Percentiles rank a stretch among this genome's conserved stretches.
Evolutionary conservation across 2,329 filamentous ascomycete species (phyloP).

Genomic region (Didymella pinodella): DNA sequence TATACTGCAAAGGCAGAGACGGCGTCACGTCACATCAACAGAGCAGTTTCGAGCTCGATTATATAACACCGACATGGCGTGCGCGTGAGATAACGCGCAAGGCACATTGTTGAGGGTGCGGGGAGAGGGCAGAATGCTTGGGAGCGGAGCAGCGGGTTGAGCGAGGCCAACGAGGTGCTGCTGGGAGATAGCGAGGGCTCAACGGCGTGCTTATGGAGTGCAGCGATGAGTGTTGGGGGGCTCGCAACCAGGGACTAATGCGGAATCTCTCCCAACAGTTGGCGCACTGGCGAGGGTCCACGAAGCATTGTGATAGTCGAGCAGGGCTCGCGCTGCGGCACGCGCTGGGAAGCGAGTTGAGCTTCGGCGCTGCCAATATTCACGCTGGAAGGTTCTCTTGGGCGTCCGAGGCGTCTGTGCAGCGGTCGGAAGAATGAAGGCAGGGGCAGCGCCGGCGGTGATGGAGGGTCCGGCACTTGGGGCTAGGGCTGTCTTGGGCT

Average conservation of each 20-base stretch:
- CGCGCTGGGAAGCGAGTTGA: background rate
- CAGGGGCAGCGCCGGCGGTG: conserved; percentile 10
- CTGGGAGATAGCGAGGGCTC: conserved; percentile 34
- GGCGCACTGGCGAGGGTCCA: conserved; percentile 2
- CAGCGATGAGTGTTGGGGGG: conserved; percentile 7
- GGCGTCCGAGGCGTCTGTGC: conserved; percentile 27
- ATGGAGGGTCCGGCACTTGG: conserved; percentile 9
- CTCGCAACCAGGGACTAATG: conserved; percentile 35
- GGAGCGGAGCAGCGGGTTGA: conserved; percentile 14
- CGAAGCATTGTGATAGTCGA: conserved; percentile 10
- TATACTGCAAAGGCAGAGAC: background rate
- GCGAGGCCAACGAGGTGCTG: conserved; percentile 22
- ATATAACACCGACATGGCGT: conserved; percentile 5
- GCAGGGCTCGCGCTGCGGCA: conserved; percentile 8
- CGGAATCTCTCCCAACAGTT: conserved; percentile 33
- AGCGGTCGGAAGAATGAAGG: conserved; percentile 17
- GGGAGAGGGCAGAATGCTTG: conserved; percentile 24
- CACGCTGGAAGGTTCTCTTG: conserved; percentile 20
- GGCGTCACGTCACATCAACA: background rate
- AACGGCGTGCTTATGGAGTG: conserved; percentile 23
- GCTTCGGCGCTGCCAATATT: background rate
- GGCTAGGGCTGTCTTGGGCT: conserved; percentile 38
- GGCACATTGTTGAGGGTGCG: conserved; percentile 22
- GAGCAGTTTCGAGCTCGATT: background rate
- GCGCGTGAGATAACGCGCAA: conserved; percentile 18